Conservation (phyloP, 1,139 yeast species). For the Yamadazyma conglobata region DNA sequence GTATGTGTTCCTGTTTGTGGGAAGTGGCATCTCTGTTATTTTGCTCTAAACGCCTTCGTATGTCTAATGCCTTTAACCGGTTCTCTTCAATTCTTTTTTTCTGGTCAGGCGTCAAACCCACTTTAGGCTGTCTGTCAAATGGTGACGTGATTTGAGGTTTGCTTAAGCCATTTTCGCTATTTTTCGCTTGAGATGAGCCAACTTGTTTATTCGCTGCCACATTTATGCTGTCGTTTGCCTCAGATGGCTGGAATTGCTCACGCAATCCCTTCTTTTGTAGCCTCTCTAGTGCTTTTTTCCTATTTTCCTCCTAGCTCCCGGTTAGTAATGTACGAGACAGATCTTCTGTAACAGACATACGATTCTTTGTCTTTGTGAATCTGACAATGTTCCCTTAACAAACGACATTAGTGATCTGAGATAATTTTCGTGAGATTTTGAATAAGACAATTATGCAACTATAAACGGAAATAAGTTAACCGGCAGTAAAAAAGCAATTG, state of each 20-base stretch:
- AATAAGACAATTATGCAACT: too few species aligned
- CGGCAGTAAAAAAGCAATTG: too few species aligned
- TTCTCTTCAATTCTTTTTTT: conserved; percentile 51
- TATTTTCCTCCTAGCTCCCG: conserved; percentile 46
- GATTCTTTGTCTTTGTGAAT: conserved; percentile 24
- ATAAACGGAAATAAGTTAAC: too few species aligned
- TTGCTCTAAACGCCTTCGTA: conserved; percentile 37
- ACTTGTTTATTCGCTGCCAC: conserved; percentile 11
- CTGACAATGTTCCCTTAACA: conserved; percentile 21
- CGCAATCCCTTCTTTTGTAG: conserved; percentile 43
- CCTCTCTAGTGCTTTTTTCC: conserved; percentile 57
- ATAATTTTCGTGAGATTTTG: too few species aligned
- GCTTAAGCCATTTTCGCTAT: too few species aligned
- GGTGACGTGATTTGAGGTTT: too few species aligned
- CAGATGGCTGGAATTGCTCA: too few species aligned
- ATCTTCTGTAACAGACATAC: conserved; percentile 18
- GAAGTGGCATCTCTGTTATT: conserved; percentile 29
- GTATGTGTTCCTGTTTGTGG: conserved; percentile 11
- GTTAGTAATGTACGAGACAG: conserved; percentile 14
- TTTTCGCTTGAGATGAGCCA: conserved; percentile 7
- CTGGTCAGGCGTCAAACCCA: conserved; percentile 51
- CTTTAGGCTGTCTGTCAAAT: too few species aligned
- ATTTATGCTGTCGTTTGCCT: conserved; percentile 14
- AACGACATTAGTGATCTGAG: conserved; percentile 21
- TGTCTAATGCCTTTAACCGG: conserved; percentile 55